Evolutionary conservation across 2,329 filamentous ascomycete genomes (phyloP).

Genomic region (Aspergillus thermomutatus): DNA sequence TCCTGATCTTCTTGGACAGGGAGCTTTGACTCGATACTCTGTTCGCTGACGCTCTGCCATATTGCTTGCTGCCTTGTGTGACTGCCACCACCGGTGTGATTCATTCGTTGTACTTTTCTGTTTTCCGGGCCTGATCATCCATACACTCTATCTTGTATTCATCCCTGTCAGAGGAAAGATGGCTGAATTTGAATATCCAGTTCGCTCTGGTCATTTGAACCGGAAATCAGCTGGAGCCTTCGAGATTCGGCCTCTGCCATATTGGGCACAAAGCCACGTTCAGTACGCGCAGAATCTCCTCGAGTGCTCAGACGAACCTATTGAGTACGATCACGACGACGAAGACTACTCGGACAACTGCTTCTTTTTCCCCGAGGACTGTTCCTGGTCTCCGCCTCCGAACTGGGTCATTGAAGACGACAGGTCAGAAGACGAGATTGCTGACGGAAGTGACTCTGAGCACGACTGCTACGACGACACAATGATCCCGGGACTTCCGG

Average conservation of each 20-base stretch:
- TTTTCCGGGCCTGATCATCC: background rate
- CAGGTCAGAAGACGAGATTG: slow-evolving; percentile 12
- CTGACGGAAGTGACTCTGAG: slow-evolving; percentile 12
- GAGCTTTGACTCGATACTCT: background rate
- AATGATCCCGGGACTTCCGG: slow-evolving; percentile 41
- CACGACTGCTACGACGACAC: slow-evolving; percentile 22
- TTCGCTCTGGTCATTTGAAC: slow-evolving; percentile 11
- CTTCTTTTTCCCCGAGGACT: slow-evolving; percentile 45
- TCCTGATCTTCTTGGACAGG: background rate
- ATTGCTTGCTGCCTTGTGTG: background rate
- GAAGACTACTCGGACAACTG: slow-evolving; percentile 41
- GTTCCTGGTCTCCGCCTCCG: slow-evolving; percentile 36
- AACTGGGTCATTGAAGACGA: slow-evolving; percentile 28
- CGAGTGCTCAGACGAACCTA: slow-evolving; percentile 38
- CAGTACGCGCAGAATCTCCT: slow-evolving; percentile 40
- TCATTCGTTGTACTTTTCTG: background rate
- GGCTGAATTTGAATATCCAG: slow-evolving; percentile 23
- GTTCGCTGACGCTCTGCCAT: background rate
- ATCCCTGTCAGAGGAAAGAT: slow-evolving; percentile 6
- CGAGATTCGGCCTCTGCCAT: slow-evolving; percentile 30
- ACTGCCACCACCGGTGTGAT: background rate
- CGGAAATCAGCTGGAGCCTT: slow-evolving; percentile 8
- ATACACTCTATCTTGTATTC: background rate
- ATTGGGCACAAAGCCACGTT: slow-evolving; percentile 37
- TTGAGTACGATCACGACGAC: slow-evolving; percentile 44